Base-by-base conservation (phyloP, 768 basidiomycete species). In the Mycena belliarum region DNA sequence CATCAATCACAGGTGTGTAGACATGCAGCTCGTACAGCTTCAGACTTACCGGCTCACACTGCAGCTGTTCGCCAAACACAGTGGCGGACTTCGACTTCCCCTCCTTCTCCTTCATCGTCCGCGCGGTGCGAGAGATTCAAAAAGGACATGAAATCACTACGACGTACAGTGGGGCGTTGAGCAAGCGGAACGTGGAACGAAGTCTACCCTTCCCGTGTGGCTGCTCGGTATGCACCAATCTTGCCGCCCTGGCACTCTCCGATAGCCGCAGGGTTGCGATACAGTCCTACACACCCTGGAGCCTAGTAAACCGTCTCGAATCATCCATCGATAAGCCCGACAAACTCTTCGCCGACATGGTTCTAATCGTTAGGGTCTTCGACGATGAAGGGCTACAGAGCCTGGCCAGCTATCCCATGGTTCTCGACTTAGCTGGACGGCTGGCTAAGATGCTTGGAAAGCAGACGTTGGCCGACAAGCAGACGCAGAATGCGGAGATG, bases 1-100 rank as follows among this genome's bases (percentile, higher is more conserved):
- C 18, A 49, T 57, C 12, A 57, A 57, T 35, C 56, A 57, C 49
- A 51, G 49, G 56, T 52, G 15, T 11, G 43, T 24, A n/a, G n/a
- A n/a, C n/a, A 33, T 20, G 33, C n/a, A 20, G 33, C 12, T 32
- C n/a, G n/a, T n/a, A n/a, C n/a, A n/a, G n/a, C n/a, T n/a, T n/a
- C n/a, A n/a, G n/a, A n/a, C n/a, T n/a, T n/a, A n/a, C n/a, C n/a
- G n/a, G 37, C 6, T 50, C 28, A 20, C 10, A 18, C n/a, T n/a
- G n/a, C 25, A 51, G 56, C 35, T 57, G 56, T 28, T 49, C 42
- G 43, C 48, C 48, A 2, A 57, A 57, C 49, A 46, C 49, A 5
- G 16, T 37, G 16, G 35, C 48, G 8, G 49, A 57, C 18, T 57
- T 48, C 25, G 42, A 57, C 33, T 50, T 44, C n/a, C 33, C 49